phyloP scores from a whole-genome alignment of 768 basidiomycete species.

The Mycena belliarum region DNA sequence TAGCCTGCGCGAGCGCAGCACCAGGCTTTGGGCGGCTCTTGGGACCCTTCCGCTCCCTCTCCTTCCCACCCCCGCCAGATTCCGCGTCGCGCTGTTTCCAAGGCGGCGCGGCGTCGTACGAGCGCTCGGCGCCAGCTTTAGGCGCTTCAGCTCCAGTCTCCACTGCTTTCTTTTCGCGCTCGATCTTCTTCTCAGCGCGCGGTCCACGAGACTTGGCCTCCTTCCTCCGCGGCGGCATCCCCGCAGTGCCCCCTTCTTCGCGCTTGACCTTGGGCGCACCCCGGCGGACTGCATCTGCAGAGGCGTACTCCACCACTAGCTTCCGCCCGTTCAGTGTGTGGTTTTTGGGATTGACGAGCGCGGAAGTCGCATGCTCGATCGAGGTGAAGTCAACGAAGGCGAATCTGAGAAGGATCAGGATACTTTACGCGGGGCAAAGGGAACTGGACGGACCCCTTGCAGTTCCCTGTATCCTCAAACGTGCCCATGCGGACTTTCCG shows the following conservation, averaged over 20 bases:
- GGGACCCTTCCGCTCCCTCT: constrained; percentile 28
- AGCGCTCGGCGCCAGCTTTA: background rate
- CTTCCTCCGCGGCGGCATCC: constrained; percentile 10
- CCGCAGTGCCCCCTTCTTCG: constrained; percentile 20
- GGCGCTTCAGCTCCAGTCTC: constrained; percentile 6
- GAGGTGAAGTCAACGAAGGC: constrained; percentile 91
- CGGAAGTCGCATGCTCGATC: constrained; percentile 76
- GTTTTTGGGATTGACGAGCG: constrained; percentile 82
- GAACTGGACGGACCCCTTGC: constrained; percentile 78
- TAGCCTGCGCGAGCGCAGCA: constrained; percentile 76
- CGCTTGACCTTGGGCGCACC: constrained; percentile 54
- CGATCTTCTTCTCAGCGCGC: constrained; percentile 16
- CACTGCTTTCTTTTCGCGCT: background rate
- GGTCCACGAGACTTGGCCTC: constrained; percentile 17
- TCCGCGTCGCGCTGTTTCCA: background rate
- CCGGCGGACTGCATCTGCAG: constrained; percentile 82
- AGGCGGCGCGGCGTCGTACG: background rate
- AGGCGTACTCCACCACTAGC: constrained; percentile 88
- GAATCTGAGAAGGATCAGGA: constrained; percentile 56
- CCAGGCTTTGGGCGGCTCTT: constrained; percentile 68
- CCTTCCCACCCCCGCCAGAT: constrained; percentile 11
- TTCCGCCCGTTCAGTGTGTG: constrained; percentile 82
- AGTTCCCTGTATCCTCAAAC: constrained; percentile 92
- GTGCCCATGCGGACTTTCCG: constrained; percentile 91
- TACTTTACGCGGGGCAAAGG: background rate